These are phyloP conservation scores for Discostella stelligera DNA, from an alignment of 352 stramenopile species.

Conservation along the genomic window DNA sequence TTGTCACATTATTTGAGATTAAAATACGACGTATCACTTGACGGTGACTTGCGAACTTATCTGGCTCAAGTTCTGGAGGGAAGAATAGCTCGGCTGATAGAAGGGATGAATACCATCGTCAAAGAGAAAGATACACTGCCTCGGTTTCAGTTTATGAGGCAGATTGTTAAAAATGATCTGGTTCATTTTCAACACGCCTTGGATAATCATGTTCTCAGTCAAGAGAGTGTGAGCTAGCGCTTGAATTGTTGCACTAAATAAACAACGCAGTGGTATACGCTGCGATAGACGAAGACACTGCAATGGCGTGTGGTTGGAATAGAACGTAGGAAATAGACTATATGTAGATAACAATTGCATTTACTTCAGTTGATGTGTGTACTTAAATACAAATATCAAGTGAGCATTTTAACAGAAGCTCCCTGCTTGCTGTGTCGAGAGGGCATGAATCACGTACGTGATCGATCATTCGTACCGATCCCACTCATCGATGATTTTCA, in stretches of 20 bases:
- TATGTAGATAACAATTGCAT: no score
- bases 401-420: no score
- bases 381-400: no score
- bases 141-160: constrained; percentile 14
- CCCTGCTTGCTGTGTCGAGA: no score
- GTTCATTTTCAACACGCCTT: constrained; percentile 33
- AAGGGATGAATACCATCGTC: background rate
- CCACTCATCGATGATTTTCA: no score
- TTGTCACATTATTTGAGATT: constrained; percentile 22
- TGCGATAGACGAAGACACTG: background rate
- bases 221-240: background rate
- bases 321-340: no score
- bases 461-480: no score
- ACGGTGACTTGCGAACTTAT: constrained; percentile 9
- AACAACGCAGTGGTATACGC: background rate
- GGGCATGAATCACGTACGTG: no score
- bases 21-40: constrained; percentile 11
- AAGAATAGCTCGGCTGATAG: constrained; percentile 31
- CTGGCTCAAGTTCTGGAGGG: constrained; percentile 23
- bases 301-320: no score
- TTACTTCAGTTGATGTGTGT: no score
- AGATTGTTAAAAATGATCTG: constrained; percentile 26
- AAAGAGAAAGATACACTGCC: background rate
- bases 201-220: background rate
- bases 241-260: no score